Base-by-base conservation (phyloP, 495 filamentous ascomycete genomes). In the Pseudotulostoma volvatum region DNA sequence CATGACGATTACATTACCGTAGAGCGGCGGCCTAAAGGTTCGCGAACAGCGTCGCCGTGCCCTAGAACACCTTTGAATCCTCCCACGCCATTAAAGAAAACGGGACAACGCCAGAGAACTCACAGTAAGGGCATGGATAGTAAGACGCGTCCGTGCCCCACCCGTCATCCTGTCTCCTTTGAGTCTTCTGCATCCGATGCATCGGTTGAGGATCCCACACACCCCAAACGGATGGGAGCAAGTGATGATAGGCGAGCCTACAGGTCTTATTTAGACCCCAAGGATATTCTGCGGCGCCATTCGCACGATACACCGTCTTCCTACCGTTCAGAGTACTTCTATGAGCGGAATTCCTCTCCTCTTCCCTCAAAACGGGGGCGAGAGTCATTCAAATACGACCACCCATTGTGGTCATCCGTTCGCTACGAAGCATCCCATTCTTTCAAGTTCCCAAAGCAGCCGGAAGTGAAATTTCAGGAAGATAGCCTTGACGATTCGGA, bases 291-390 rank as follows among this genome's bases (percentile, higher is more conserved):
- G 0, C 58, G 63, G 11, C 59, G 63, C 0, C 63, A 66, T 43
- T 66, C 63, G 1, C 63, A 66, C 36, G 63, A 66, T 20, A 38
- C 43, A 20, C 31, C 40, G 3, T 5, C 18, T 32, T n/a, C n/a
- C n/a, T n/a, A n/a, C n/a, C n/a, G n/a, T n/a, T n/a, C n/a, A n/a
- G 53, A 59, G 1, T 64, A 63, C 28, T 52, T 42, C 1, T 54
- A 58, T 28, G 23, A 28, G 5, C 23, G 11, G 5, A 28, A 11
- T 11, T 28, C 23, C 11, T 28, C 5, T 28, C 23, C 23, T 28
- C 23, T 11, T 28, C 5, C 5, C 23, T 5, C 23, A 14, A 52
- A 53, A 48, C 56, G 56, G 0, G 45, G 46, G 2, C 47, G 56
- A 19, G 57, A 48, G 31, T 23, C 16, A 1, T 51, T 48, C 7